Evolutionary conservation across 2,329 filamentous ascomycete species (phyloP).

Genomic region (Claviceps sp.): DNA sequence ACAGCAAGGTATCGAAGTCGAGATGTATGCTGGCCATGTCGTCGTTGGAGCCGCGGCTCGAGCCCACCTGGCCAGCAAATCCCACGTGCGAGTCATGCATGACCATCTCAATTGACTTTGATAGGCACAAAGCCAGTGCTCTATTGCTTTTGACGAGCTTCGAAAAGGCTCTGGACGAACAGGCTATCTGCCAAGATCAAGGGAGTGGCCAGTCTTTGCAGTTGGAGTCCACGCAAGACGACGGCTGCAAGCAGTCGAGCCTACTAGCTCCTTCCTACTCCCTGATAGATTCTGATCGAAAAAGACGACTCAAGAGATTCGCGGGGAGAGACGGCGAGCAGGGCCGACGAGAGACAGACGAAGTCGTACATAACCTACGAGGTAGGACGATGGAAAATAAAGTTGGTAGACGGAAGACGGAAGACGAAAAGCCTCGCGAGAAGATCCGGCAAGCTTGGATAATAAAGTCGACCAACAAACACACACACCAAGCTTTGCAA

Average conservation of each 20-base stretch:
- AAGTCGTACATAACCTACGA: no score
- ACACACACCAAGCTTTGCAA: no score
- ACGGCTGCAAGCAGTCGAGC: not conserved
- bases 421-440: no score
- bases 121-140: not conserved
- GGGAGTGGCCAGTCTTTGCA: not conserved
- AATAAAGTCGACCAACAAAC: no score
- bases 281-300: no score
- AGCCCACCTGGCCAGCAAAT: conserved; percentile 11
- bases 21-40: conserved; percentile 14
- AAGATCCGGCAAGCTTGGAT: no score
- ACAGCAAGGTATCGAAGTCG: conserved; percentile 15
- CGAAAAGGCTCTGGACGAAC: not conserved
- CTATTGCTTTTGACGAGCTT: not conserved
- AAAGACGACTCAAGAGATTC: no score
- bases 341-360: no score
- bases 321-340: no score
- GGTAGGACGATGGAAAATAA: no score
- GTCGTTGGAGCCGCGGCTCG: conserved; percentile 14
- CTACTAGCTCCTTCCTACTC: no score
- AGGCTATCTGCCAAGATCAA: not conserved
- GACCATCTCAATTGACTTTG: conserved; percentile 1
- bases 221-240: not conserved
- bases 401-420: no score
- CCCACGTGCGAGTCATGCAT: conserved; percentile 13